Base-by-base conservation (phyloP, 2,329 filamentous ascomycete genomes). In the Monosporascus sp. region DNA sequence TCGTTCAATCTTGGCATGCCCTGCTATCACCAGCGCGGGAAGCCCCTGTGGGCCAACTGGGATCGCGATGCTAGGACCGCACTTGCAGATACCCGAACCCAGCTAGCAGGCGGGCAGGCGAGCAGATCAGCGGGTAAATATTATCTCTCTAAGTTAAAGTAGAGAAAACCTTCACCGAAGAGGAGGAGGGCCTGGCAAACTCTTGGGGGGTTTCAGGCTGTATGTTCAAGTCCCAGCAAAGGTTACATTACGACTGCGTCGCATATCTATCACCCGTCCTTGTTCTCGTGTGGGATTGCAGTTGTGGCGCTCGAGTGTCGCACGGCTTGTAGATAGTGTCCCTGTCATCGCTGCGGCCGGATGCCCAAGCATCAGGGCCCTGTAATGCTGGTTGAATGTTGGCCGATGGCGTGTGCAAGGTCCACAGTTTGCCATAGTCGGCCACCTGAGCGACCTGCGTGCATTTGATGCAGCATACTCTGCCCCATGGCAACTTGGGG, bases 21-120 rank as follows among this genome's bases (percentile, higher is more conserved):
- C 59, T 55, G 58, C 59, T 60, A 54, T 55, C 52, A 58, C 57
- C 50, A 51, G 55, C 55, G 53, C 64, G 62, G 64, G 60, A 61
- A 57, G 57, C 58, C 50, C 63, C 56, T 55, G 57, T 53, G 55
- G 58, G 52, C 51, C 54, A 55, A 50, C 55, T 52, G 53, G 55
- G 57, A 51, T 53, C 52, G 54, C 51, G 11, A 46, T 31, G 24
- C 42, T 46, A 46, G 42, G 42, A 46, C 42, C 14, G 42, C 42
- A 46, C 42, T 46, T 46, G 42, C 42, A 46, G 42, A 31, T 46
- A 46, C 42, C 42, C 42, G 42, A 24, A 11, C 24, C 14, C 42
- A 9, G 31, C 38, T 41, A 18, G 18, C 17, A 41, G 38, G 3
- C 37, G 37, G 37, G 3, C 27, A 27, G 25, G 11, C 11, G 31